phyloP scores from a whole-genome alignment of 768 basidiomycete genomes.

The Roridomyces roridus region DNA sequence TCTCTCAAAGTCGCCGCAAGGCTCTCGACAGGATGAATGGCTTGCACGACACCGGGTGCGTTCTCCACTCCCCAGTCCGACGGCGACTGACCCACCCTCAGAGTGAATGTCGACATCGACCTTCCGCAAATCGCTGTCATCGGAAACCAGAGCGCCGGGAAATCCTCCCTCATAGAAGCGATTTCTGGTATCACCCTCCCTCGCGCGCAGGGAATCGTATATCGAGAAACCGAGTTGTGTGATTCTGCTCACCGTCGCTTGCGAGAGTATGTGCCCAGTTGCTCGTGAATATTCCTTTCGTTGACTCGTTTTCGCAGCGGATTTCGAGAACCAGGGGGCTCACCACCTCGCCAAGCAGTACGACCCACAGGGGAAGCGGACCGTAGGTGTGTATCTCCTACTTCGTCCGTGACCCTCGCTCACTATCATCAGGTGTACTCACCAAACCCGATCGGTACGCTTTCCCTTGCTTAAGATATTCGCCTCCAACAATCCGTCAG shows the following conservation, averaged over 20 bases:
- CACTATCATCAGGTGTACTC: conserved; percentile 61
- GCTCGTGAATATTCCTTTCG: not conserved
- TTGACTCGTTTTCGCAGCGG: conserved; percentile 61
- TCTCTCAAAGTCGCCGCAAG: too few species aligned
- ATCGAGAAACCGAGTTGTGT: conserved; percentile 69
- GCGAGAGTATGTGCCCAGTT: conserved; percentile 58
- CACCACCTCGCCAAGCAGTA: conserved; percentile 63
- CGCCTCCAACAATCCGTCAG: not conserved
- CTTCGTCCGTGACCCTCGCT: not conserved
- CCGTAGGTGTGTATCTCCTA: conserved; percentile 60
- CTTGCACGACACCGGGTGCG: conserved; percentile 69
- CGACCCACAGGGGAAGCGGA: conserved; percentile 69
- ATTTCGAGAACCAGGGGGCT: conserved; percentile 82
- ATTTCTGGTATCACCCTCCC: conserved; percentile 78
- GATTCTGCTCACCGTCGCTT: conserved; percentile 65
- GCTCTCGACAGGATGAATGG: too few species aligned
- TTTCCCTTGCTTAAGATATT: not conserved
- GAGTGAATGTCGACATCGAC: conserved; percentile 74
- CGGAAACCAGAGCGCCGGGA: conserved; percentile 76
- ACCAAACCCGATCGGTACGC: conserved; percentile 71
- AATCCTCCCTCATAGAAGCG: conserved; percentile 78
- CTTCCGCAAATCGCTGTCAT: conserved; percentile 77
- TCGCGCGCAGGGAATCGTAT: conserved; percentile 67
- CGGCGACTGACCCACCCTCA: too few species aligned
- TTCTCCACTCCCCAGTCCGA: too few species aligned